Evolutionary conservation across 1,139 yeast genomes (phyloP).

Genomic region (Candida sojae): DNA sequence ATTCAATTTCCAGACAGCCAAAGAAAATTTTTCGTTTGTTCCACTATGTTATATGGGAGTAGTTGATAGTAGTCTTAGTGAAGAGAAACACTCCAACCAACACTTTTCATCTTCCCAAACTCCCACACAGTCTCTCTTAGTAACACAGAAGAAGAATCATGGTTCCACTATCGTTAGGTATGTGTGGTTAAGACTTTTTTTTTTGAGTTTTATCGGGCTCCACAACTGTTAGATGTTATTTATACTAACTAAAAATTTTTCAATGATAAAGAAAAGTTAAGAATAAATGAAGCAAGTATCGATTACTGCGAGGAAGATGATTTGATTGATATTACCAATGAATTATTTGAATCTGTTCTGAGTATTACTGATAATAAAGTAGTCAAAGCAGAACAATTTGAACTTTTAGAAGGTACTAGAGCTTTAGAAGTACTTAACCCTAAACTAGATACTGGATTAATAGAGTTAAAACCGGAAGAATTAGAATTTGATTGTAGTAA

Average conservation of each 20-base stretch:
- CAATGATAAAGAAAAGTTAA: slow-evolving; percentile 1
- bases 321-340: slow-evolving; percentile 47
- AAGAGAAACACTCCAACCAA: too few relatives aligned
- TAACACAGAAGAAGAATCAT: not conserved
- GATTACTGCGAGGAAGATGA: slow-evolving; percentile 14
- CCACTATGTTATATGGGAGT: too few relatives aligned
- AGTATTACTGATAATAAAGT: slow-evolving; percentile 42
- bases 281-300: slow-evolving; percentile 2
- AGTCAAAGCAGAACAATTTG: slow-evolving; percentile 54
- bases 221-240: too few relatives aligned
- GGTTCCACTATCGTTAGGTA: slow-evolving; percentile 10
- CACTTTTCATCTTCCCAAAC: not conserved
- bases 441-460: slow-evolving; percentile 64
- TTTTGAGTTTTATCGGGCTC: not conserved
- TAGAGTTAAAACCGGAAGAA: slow-evolving; percentile 44
- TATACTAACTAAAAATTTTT: slow-evolving; percentile 4
- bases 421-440: slow-evolving; percentile 67
- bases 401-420: slow-evolving; percentile 71
- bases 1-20: too few relatives aligned
- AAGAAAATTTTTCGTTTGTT: too few relatives aligned
- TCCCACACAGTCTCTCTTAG: not conserved
- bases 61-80: too few relatives aligned
- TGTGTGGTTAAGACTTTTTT: too few relatives aligned
- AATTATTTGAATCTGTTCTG: slow-evolving; percentile 32
- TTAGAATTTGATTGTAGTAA: slow-evolving; percentile 33